Evolutionary conservation across 768 basidiomycete genomes (phyloP).

Genomic region (Leccinum subgranulosum): DNA sequence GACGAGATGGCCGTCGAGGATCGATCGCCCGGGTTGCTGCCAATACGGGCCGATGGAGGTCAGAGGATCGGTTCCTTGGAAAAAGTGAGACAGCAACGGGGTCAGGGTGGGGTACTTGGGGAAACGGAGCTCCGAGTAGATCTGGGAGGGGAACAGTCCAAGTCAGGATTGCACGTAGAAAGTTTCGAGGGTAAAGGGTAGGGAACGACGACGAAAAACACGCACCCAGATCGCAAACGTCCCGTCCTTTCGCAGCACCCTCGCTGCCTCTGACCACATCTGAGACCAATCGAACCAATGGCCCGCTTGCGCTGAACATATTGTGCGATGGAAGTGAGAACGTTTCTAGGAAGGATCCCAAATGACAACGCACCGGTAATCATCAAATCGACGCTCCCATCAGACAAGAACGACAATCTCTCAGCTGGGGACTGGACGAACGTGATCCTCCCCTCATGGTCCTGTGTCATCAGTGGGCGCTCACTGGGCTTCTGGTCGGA

Average conservation of each 20-base stretch:
- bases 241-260: slow-evolving; percentile 58
- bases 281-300: slow-evolving; percentile 82
- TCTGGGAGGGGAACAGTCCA: slow-evolving; percentile 25
- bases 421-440: slow-evolving; percentile 51
- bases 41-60: slow-evolving; percentile 70
- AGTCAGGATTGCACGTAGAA: not conserved
- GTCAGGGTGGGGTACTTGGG: slow-evolving; percentile 55
- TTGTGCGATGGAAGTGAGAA: not conserved
- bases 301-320: slow-evolving; percentile 62
- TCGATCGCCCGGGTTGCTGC: slow-evolving; percentile 75
- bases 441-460: slow-evolving; percentile 21
- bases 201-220: not conserved
- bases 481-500: not conserved
- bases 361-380: slow-evolving; percentile 47
- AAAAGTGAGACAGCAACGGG: slow-evolving; percentile 57
- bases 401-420: slow-evolving; percentile 42
- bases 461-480: not conserved
- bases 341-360: not conserved
- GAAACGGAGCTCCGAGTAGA: slow-evolving; percentile 73
- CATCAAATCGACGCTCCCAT: slow-evolving; percentile 31
- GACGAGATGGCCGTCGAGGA: slow-evolving; percentile 68
- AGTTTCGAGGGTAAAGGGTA: not conserved
- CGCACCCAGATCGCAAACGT: slow-evolving; percentile 73
- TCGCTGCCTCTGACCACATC: slow-evolving; percentile 65
- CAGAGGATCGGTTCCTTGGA: slow-evolving; percentile 52